Percentiles rank a stretch among this genome's conserved stretches.
These are phyloP conservation scores for Macrophomina phaseolina DNA, from an alignment of 2,329 filamentous ascomycete species.

Conservation along the genomic window DNA sequence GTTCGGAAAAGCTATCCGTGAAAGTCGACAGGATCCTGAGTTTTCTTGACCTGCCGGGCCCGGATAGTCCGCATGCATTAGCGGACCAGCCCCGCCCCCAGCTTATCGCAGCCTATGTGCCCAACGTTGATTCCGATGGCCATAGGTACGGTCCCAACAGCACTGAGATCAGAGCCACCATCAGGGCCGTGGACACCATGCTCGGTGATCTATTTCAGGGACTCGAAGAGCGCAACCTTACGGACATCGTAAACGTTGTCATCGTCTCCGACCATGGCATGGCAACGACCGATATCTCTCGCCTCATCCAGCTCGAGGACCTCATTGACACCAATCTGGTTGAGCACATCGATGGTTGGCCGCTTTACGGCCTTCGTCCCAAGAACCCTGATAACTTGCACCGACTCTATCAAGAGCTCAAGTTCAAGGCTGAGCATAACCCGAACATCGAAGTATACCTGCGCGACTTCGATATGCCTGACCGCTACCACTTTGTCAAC, in stretches of 20 bases:
- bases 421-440: constrained; percentile 63
- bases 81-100: constrained; percentile 71
- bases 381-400: constrained; percentile 71
- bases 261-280: constrained; percentile 99
- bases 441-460: constrained; percentile 86
- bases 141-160: constrained; percentile 93
- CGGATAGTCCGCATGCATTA: constrained; percentile 61
- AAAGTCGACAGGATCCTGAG: constrained; percentile 82
- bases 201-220: constrained; percentile 76
- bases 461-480: constrained; percentile 85
- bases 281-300: constrained; percentile 84
- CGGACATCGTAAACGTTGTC: constrained; percentile 87
- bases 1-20: constrained; percentile 70
- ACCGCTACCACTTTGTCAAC: constrained; percentile 86
- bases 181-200: constrained; percentile 81
- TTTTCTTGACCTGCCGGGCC: constrained; percentile 83
- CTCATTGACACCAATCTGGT: constrained; percentile 79
- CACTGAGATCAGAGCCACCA: constrained; percentile 83
- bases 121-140: constrained; percentile 85
- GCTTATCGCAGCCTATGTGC: constrained; percentile 92
- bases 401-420: constrained; percentile 65
- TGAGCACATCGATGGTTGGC: constrained; percentile 91
- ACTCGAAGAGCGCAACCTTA: constrained; percentile 81
- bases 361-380: constrained; percentile 84
- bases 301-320: constrained; percentile 89